Evolutionary conservation across 371 early-diverging fungal genomes (phyloP).

Genomic region (Haplosporangium sp.): DNA sequence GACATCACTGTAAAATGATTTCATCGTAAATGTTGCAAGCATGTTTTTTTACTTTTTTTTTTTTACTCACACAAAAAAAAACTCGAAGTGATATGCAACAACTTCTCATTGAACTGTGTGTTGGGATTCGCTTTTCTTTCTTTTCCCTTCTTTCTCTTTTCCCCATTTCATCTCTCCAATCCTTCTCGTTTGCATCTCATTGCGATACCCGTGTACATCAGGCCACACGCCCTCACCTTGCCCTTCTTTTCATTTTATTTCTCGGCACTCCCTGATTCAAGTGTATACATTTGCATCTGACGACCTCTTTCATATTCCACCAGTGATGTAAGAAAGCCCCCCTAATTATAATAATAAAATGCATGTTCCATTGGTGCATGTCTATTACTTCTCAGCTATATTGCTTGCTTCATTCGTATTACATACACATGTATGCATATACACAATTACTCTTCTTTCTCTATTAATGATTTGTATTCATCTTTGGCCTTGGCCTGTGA

Average conservation of each 20-base stretch:
- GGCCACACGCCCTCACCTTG: conserved; percentile 5
- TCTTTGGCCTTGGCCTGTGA: too few relatives aligned
- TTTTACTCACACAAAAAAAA: neutral
- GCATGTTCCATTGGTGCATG: neutral
- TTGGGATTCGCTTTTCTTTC: conserved; percentile 10
- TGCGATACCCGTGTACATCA: conserved; percentile 19
- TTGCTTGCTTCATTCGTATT: too few relatives aligned
- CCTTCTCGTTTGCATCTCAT: conserved; percentile 1
- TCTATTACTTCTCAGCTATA: neutral
- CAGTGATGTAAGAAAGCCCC: neutral
- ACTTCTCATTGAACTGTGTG: neutral
- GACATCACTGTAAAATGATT: neutral
- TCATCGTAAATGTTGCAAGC: neutral
- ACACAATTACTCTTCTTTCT: too few relatives aligned
- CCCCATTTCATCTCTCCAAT: conserved; percentile 14
- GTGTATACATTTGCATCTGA: conserved; percentile 10
- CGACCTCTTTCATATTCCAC: conserved; percentile 1
- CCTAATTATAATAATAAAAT: neutral
- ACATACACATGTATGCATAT: too few relatives aligned
- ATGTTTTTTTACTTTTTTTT: too few relatives aligned
- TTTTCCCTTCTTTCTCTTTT: conserved; percentile 21
- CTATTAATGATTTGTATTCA: too few relatives aligned
- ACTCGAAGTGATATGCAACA: neutral
- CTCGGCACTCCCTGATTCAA: conserved; percentile 2
- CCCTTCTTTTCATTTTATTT: neutral